Base-by-base conservation (phyloP, 257 asterid species). In the Lycium ferocissimum region DNA sequence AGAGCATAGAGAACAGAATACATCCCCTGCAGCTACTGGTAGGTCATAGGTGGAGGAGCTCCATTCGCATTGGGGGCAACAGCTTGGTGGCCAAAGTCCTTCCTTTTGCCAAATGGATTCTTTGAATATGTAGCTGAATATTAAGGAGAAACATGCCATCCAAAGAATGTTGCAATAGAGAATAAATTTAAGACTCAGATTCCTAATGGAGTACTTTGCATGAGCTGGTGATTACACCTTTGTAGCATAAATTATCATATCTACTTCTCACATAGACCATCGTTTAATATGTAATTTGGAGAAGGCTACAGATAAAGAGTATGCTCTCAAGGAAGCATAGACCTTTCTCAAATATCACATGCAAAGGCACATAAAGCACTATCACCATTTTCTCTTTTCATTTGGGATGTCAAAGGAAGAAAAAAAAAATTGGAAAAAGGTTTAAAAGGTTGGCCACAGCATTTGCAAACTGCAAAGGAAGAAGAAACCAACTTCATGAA, bases 71-170 rank as follows among this genome's bases (percentile, higher is more conserved):
- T 84, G 14, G 93, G 91, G 57, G 89, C 88, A 78, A 72, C 92
- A 47, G 62, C 89, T 84, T 83, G 89, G 89, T 92, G 83, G 88
- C 66, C 76, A 5, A 81, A 89, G 86, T 95, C 98, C 94, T 94
- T 97, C 90, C 99, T 91, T 80, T 85, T 94, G 76, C 99, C 99
- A 35, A 97, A 97, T 83, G 99, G 99, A 82, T 97, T 97, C 93
- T 97, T 97, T n/a, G 99, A 97, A 93, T 92, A 97, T 86, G 98
- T 97, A 84, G 89, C 90, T 87, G 82, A 85, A 82, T 13, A 96
- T 97, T 90, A 97, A 95, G 98, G 81, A 85, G 80, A 85, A 91
- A 83, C 90, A 83, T 20, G 83, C 4, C 81, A 83, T 57, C 69
- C 70, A 69, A 53, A 78, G 65, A 78, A 78, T 7, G 15, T 33